Evolutionary conservation across 2,329 filamentous ascomycete species (phyloP), one percentile per base, ranked within the genome.

Genomic region (Colletotrichum orchidophilum): DNA sequence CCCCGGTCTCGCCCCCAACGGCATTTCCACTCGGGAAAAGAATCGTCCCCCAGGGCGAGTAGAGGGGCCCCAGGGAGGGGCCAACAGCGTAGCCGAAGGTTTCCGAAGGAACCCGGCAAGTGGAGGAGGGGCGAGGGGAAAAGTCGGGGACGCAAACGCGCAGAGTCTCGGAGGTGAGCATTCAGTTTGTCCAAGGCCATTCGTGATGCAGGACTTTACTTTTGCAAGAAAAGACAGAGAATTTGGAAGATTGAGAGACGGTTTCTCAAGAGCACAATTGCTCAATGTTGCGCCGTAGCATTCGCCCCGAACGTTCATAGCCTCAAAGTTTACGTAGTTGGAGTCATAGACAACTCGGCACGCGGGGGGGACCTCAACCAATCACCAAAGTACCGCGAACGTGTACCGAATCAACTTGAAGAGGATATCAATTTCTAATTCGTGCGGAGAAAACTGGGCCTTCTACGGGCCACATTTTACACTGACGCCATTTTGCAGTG

Each of bases 21-120:
- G 60, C 60, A 63, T 52, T 52, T 53, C 21, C n/a, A 26, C 46
- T 53, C 60, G 60, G 60, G 60, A 63, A 63, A 63, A 63, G 46
- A 39, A 63, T 63, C 46, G 60, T 50, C 46, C 60, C 29, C 49
- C 31, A 60, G 26, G 21, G 24, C 50, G 33, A 42, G 15, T 4
- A 24, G 13, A 39, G 21, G 2, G n/a, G 18, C 6, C 26, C n/a
- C n/a, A 24, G 8, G 24, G 13, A 39, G 21, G 2, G n/a, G 18
- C 6, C 26, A 7, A 39, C n/a, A 15, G 24, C 31, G 13, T 35
- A 29, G 15, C 60, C 60, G 60, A 53, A n/a, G 46, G 1, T 63
- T 63, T 53, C 60, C 60, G 60, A 53, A 21, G 21, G 31, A 53
- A 63, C 42, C 60, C 59, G 46, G 21, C 13, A 62, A 12, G 46